These are phyloP conservation scores for Cutaneotrichosporon sp. DNA, from an alignment of 1,284 basidiomycete species.

Conservation along the genomic window DNA sequence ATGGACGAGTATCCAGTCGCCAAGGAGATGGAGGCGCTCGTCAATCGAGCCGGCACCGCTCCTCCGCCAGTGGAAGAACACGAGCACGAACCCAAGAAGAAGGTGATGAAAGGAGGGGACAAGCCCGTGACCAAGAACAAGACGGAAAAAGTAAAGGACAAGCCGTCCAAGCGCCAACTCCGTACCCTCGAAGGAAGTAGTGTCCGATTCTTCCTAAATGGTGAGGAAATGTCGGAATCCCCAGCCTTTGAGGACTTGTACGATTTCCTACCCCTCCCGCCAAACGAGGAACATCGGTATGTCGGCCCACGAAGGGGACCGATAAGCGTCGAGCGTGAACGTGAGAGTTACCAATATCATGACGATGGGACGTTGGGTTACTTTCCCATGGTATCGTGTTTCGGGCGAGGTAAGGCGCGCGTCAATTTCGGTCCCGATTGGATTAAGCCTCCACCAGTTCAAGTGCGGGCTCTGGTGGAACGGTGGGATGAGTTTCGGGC, in stretches of 20 bases:
- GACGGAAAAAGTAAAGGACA: neutral
- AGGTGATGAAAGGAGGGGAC: slow-evolving; percentile 51
- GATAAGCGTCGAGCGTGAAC: slow-evolving; percentile 51
- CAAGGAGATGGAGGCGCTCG: slow-evolving; percentile 90
- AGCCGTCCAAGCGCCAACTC: slow-evolving; percentile 50
- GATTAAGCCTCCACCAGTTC: slow-evolving; percentile 62
- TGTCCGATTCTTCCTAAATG: slow-evolving; percentile 91
- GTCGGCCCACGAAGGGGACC: slow-evolving; percentile 12
- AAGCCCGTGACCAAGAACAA: neutral
- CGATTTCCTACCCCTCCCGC: slow-evolving; percentile 83
- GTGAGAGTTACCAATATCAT: slow-evolving; percentile 54
- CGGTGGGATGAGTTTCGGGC: slow-evolving; percentile 44
- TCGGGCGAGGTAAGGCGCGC: slow-evolving; percentile 79
- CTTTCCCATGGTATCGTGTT: slow-evolving; percentile 90
- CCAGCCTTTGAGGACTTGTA: slow-evolving; percentile 81
- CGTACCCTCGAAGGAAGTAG: slow-evolving; percentile 70
- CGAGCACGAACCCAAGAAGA: slow-evolving; percentile 45
- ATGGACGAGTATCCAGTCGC: slow-evolving; percentile 81
- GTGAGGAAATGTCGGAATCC: slow-evolving; percentile 69
- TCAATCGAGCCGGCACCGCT: slow-evolving; percentile 61
- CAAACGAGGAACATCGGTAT: slow-evolving; percentile 30
- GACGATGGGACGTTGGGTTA: slow-evolving; percentile 96
- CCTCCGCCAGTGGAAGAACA: slow-evolving; percentile 27
- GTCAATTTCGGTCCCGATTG: slow-evolving; percentile 89
- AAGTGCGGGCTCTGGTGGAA: slow-evolving; percentile 38